These are phyloP conservation scores for Aspergillus indologenus DNA, from an alignment of 495 filamentous ascomycete species.

Conservation along the genomic window DNA sequence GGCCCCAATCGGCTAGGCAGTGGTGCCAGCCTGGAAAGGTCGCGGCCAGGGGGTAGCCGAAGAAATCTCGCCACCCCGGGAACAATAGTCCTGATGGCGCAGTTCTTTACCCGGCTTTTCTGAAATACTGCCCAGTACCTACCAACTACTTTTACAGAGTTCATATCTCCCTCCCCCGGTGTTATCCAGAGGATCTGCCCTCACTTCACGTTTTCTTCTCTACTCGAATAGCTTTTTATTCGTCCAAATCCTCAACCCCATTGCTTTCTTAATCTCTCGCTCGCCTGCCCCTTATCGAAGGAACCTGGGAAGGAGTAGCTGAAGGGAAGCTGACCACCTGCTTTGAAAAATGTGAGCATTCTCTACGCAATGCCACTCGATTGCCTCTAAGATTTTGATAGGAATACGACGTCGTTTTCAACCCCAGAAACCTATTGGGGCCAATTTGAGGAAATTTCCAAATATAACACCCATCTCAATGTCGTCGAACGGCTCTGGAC, in stretches of 20 bases:
- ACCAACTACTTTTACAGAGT: background rate
- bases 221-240: background rate
- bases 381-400: constrained; percentile 18
- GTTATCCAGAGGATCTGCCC: too few species aligned
- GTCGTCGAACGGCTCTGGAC: constrained; percentile 83
- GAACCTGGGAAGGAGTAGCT: background rate
- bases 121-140: constrained; percentile 23
- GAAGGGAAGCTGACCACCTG: background rate
- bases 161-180: too few species aligned
- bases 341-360: constrained; percentile 5
- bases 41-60: constrained; percentile 23
- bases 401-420: constrained; percentile 56
- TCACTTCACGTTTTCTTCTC: background rate
- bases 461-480: constrained; percentile 85
- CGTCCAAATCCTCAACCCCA: background rate
- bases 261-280: background rate
- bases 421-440: constrained; percentile 66
- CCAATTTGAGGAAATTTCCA: constrained; percentile 81
- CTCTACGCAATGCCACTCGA: background rate
- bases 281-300: background rate
- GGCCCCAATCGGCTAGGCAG: constrained; percentile 35
- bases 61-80: constrained; percentile 44
- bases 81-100: constrained; percentile 24
- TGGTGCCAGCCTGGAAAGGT: constrained; percentile 32
- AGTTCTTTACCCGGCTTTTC: constrained; percentile 14